These are phyloP conservation scores for Phytophthora syringae DNA, from an alignment of 352 stramenopile species.

Conservation along the genomic window DNA sequence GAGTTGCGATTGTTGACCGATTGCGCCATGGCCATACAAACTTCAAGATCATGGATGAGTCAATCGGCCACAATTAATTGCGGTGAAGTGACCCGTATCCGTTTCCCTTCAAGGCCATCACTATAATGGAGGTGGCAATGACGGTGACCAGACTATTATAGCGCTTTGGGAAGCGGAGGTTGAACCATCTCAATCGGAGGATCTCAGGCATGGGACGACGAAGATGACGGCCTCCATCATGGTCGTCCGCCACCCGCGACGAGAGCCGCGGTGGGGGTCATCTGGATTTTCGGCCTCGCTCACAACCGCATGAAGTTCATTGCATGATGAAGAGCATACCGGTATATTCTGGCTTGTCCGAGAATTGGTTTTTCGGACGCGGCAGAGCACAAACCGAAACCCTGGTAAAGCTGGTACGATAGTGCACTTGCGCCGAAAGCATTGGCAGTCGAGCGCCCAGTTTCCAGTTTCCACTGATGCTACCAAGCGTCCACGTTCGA, in stretches of 20 bases:
- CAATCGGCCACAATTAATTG: slow-evolving; percentile 6
- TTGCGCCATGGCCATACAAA: slow-evolving; percentile 33
- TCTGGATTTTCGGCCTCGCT: slow-evolving; percentile 24
- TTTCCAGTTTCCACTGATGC: too few species aligned
- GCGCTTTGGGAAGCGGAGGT: slow-evolving; percentile 2
- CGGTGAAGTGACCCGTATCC: slow-evolving; percentile 5
- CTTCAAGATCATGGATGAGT: slow-evolving; percentile 17
- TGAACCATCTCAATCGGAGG: slow-evolving; percentile 10
- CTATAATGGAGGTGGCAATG: too few species aligned
- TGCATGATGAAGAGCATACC: too few species aligned
- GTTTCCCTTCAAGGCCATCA: background rate
- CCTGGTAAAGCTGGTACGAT: too few species aligned
- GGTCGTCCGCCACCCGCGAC: background rate
- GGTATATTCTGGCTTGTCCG: too few species aligned
- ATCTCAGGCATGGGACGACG: slow-evolving; percentile 7
- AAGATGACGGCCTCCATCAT: slow-evolving; percentile 2
- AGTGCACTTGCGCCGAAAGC: too few species aligned
- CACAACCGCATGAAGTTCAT: slow-evolving; percentile 14
- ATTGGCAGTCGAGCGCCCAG: too few species aligned
- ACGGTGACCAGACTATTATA: slow-evolving; percentile 11
- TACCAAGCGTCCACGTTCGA: too few species aligned
- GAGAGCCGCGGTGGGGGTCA: background rate
- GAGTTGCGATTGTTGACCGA: slow-evolving; percentile 28
- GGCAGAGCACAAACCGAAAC: too few species aligned
- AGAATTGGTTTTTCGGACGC: too few species aligned